Percentiles rank a stretch among this genome's conserved stretches.
Evolutionary conservation across 2,329 filamentous ascomycete species (phyloP).

Genomic region (Neobulgaria alba): DNA sequence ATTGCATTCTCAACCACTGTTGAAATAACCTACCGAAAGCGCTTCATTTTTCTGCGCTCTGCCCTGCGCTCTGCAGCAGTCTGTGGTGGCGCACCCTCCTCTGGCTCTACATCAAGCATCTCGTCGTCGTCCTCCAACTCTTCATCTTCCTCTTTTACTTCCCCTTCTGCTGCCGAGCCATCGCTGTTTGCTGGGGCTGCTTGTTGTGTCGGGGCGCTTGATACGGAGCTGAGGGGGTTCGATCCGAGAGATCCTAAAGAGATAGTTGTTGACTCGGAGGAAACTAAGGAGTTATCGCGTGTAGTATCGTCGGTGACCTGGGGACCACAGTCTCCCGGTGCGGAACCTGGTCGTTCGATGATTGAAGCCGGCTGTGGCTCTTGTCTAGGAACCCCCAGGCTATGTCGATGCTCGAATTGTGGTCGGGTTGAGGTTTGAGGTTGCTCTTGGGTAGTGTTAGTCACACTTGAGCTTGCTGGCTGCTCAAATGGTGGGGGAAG

Average conservation of each 20-base stretch:
- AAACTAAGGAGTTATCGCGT: conserved; percentile 34
- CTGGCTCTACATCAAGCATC: conserved; percentile 39
- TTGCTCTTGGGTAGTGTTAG: conserved; percentile 17
- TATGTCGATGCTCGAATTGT: conserved; percentile 25
- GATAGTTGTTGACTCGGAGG: conserved; percentile 33
- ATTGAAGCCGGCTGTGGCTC: conserved; percentile 20
- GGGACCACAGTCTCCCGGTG: conserved; percentile 22
- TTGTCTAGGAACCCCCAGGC: conserved; percentile 16
- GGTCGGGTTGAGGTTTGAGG: conserved; percentile 16
- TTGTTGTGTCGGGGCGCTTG: conserved; percentile 33
- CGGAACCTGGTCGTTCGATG: conserved; percentile 27
- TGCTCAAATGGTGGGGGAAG: conserved; percentile 24
- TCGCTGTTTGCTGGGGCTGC: conserved; percentile 34
- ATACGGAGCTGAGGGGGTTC: conserved; percentile 34
- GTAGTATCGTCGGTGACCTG: conserved; percentile 25
- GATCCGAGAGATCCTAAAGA: conserved; percentile 31
- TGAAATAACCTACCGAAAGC: conserved; percentile 54
- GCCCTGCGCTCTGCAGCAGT: conserved; percentile 49
- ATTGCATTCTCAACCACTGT: background rate
- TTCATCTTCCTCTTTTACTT: conserved; percentile 27
- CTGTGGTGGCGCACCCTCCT: conserved; percentile 37
- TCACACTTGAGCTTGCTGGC: conserved; percentile 16
- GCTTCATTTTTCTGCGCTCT: conserved; percentile 62
- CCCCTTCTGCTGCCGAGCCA: conserved; percentile 34
- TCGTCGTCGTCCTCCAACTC: conserved; percentile 45